These are phyloP conservation scores for Suhomyces anneliseae DNA, from an alignment of 1,139 yeast species.

Conservation along the genomic window DNA sequence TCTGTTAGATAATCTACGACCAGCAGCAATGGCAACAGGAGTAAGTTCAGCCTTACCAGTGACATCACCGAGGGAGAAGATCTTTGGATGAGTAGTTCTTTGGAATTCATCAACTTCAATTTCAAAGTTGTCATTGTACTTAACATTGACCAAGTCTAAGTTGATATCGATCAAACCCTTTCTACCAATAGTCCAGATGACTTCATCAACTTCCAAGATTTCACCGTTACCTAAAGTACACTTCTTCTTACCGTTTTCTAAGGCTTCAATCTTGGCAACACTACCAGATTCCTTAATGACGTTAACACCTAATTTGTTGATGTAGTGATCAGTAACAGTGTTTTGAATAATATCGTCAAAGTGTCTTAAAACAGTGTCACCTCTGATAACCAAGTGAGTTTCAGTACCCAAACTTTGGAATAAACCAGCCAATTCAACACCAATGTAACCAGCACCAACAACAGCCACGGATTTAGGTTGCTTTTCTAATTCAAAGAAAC, in stretches of 20 bases:
- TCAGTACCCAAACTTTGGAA: constrained; percentile 88
- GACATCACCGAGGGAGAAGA: constrained; percentile 91
- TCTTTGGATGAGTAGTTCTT: constrained; percentile 67
- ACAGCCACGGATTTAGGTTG: constrained; percentile 93
- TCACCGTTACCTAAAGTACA: constrained; percentile 57
- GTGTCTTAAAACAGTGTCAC: constrained; percentile 82
- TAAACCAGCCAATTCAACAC: constrained; percentile 92
- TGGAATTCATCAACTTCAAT: constrained; percentile 85
- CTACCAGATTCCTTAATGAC: constrained; percentile 65
- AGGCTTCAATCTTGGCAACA: constrained; percentile 61
- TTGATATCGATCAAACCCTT: constrained; percentile 72
- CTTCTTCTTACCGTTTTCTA: constrained; percentile 59
- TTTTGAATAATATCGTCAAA: constrained; percentile 82
- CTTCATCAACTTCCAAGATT: constrained; percentile 67
- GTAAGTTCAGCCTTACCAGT: constrained; percentile 90
- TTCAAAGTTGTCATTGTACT: constrained; percentile 56
- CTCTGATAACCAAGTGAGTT: constrained; percentile 84
- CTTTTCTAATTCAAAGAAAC: constrained; percentile 73
- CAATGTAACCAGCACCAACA: constrained; percentile 98
- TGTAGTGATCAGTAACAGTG: constrained; percentile 77
- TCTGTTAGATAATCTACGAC: constrained; percentile 89
- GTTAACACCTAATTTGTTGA: constrained; percentile 70
- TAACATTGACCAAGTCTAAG: constrained; percentile 71
- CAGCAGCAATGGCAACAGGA: constrained; percentile 98
- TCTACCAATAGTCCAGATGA: constrained; percentile 96